Base-by-base conservation (phyloP, 2,329 filamentous ascomycete genomes). In the Microdochium paspali region DNA sequence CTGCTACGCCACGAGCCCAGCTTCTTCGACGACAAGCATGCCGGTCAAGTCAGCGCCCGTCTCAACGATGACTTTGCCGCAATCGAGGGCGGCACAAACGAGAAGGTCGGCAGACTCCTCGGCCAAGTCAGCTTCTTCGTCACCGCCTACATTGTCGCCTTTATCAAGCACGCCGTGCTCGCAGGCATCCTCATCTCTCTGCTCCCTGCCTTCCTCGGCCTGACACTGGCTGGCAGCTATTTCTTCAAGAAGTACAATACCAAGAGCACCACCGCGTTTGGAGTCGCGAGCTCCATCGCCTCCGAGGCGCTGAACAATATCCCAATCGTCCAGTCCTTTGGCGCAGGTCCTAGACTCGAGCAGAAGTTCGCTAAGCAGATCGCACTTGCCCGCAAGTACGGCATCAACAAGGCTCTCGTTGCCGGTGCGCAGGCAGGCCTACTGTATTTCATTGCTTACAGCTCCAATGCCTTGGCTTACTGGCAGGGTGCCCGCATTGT, bases 41-140 rank as follows among this genome's bases (percentile, higher is more conserved):
- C 80, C 0, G 82, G 81, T 15, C 79, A 85, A 59, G 75, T 85
- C 12, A 73, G 78, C 2, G 77, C 79, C 9, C 71, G 82, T 18
- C 72, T 87, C 40, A 81, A 81, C 56, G 71, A 72, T 47, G 82
- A 87, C 55, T 82, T 86, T 28, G 76, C 82, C 49, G 75, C 77
- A 1, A 79, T 87, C 46, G 82, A 84, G 56, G 74, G 76, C 0
- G 84, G 84, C 13, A 85, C 82, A 0, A 82, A 79, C 1, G 84
- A 87, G 61, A 87, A 87, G 60, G 82, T 85, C 15, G 82, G 82
- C 46, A 76, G 85, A 28, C 74, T 77, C 53, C 69, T 87, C 4
- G 72, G 75, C 23, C 80, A 74, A 45, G 61, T 77, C 10, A 79
- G 79, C 2, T 87, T 85, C 61, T 86, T 86, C 57, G 58, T 85